Evolutionary conservation across 2,329 filamentous ascomycete genomes (phyloP), one percentile per base, ranked within the genome.

Genomic region (Penicillium nordicum): DNA sequence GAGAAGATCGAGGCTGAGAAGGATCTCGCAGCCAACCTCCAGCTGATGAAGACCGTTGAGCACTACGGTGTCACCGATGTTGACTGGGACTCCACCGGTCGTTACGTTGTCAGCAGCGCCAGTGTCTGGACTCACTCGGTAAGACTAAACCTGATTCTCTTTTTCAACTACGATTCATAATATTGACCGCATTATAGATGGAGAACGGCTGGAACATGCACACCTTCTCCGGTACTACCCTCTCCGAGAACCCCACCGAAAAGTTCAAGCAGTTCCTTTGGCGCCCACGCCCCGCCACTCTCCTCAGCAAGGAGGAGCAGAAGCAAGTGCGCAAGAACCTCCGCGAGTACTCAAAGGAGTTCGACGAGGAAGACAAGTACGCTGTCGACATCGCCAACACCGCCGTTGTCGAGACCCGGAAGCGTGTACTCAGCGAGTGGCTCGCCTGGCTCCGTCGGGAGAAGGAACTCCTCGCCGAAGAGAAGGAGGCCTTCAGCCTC

Each of bases 171-270:
- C 43, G n/a, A 14, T 48, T 32, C 14, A 29, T 23, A 29, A 46
- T 43, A 57, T 57, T 65, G 70, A 67, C 71, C 47, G 32, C 7
- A 30, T 34, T 34, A 47, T 71, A 96, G 90, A 96, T 97, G 91
- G 94, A 99, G 82, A 99, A 97, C 74, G 94, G 94, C 62, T 99
- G 96, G 82, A 93, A 97, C 76, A 80, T 99, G 60, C 97, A 97
- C 83, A 92, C 96, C 74, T 99, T 99, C 84, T 89, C 87, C 74
- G 95, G 94, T 63, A 88, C 89, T 67, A 84, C 88, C 53, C 85
- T 99, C 53, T 88, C 92, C 57, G 95, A 99, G 78, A 90, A 97
- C 76, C 88, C 87, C 50, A 83, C 96, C 57, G 94, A 99, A 65
- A 95, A 95, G 77, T 97, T 99, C 85, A 97, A 97, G 84, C 94